Base-by-base conservation (phyloP, 306 rosid genomes). In the Vigna unguiculata region DNA sequence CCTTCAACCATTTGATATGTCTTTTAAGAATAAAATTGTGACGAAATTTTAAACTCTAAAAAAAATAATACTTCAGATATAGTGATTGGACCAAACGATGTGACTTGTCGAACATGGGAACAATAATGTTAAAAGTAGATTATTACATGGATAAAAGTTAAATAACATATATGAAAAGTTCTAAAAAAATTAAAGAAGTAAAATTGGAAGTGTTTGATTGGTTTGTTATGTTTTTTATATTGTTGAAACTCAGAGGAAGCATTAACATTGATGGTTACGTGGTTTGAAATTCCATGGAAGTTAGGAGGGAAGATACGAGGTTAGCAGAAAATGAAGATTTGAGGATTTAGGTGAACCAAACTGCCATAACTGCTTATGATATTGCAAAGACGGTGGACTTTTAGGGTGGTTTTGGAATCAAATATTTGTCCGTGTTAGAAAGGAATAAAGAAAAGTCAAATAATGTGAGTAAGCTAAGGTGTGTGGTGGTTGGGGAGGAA, bases 391-490 rank as follows among this genome's bases (percentile, higher is more conserved):
- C 86, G 63, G 79, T 78, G 88, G 88, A 72, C 60, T 77, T 65
- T 74, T 69, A 55, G 54, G 74, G 81, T 48, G 41, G 6, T 48
- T 21, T 67, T 71, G 87, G 87, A 77, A 84, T 80, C 71, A 49
- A 82, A 69, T 49, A 75, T 71, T 85, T 75, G 88, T 75, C 84
- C 76, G 24, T 74, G 79, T 69, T 74, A 30, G 13, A 16, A 46
- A 76, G 30, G 78, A 75, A 78, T 70, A 11, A 46, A 20, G 41
- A 17, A 79, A 82, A 85, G 84, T 85, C 84, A 71, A 81, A 75
- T 75, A 75, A 78, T 82, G 47, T 81, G 88, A 85, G 82, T 78
- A 65, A 45, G 69, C 81, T 63, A 69, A 63, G 58, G 69, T 85
- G 79, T 48, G 2, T 32, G 88, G 13, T 68, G 66, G 53, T 75